Percentiles rank a stretch among this genome's conserved stretches.
Evolutionary conservation across 2,329 filamentous ascomycete genomes (phyloP).

Genomic region (Monosporascus sp.): DNA sequence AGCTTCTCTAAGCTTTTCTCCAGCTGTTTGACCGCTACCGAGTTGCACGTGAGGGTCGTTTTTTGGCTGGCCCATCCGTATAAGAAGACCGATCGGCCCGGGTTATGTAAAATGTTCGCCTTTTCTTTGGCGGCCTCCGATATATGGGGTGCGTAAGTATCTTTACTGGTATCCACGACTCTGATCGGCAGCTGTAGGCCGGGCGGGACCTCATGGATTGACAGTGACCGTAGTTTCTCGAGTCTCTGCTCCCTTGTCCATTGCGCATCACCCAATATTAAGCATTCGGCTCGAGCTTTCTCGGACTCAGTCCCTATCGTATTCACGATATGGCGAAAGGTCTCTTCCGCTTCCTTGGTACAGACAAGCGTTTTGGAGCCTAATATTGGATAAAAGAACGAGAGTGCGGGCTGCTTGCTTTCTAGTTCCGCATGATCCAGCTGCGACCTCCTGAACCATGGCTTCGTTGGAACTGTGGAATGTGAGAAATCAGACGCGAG

Average conservation of each 20-base stretch:
- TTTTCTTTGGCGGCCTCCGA: constrained; percentile 28
- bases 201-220: constrained; percentile 32
- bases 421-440: constrained; percentile 62
- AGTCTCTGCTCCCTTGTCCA: constrained; percentile 20
- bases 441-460: constrained; percentile 51
- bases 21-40: constrained; percentile 61
- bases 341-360: constrained; percentile 57
- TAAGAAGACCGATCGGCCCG: constrained; percentile 64
- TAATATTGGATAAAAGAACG: constrained; percentile 59
- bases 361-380: constrained; percentile 54
- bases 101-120: constrained; percentile 32
- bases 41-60: constrained; percentile 69
- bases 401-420: constrained; percentile 51
- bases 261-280: constrained; percentile 39
- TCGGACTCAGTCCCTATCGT: constrained; percentile 59
- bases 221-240: constrained; percentile 28
- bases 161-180: constrained; percentile 44
- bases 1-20: constrained; percentile 35
- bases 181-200: constrained; percentile 50
- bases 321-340: constrained; percentile 62
- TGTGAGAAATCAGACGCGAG: constrained; percentile 71
- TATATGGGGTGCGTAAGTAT: constrained; percentile 12
- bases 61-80: constrained; percentile 61
- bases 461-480: constrained; percentile 27
- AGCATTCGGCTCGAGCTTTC: constrained; percentile 51